Evolutionary conservation across 352 stramenopile species (phyloP).

Genomic region (Aphanomyces cochlioides): DNA sequence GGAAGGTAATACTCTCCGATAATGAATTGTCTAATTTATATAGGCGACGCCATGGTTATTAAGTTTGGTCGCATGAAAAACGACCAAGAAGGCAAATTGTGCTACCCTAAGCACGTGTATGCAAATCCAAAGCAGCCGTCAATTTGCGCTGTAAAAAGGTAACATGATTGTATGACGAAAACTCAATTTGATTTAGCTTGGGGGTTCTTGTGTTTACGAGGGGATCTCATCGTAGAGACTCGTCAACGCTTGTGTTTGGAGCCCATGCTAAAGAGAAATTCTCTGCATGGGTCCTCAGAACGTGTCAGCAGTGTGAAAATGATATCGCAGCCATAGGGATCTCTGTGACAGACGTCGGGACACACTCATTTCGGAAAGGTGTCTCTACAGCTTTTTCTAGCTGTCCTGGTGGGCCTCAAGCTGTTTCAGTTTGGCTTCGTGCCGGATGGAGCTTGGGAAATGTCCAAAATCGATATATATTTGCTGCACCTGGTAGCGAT

Average conservation of each 20-base stretch:
- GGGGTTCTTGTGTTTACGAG: background rate
- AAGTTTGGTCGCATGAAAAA: conserved; percentile 16
- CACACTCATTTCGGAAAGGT: conserved; percentile 5
- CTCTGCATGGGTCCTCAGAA: too few species aligned
- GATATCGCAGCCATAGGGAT: background rate
- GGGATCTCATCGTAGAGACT: background rate
- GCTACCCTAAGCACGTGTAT: conserved; percentile 6
- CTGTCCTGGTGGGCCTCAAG: background rate
- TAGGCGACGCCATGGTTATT: background rate
- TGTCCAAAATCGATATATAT: conserved; percentile 4
- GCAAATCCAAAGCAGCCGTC: background rate
- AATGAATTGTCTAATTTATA: background rate
- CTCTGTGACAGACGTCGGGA: background rate
- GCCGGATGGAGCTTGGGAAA: conserved; percentile 6
- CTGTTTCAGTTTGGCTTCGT: conserved; percentile 4
- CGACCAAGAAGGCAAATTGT: background rate
- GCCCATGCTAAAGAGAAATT: background rate
- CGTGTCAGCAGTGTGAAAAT: too few species aligned
- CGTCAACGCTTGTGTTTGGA: conserved; percentile 4
- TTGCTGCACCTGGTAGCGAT: background rate
- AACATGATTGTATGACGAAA: background rate
- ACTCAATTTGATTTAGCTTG: background rate
- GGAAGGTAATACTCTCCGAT: background rate
- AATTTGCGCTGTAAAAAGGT: background rate
- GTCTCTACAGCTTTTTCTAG: background rate